Evolutionary conservation across 129 eudicot genomes (phyloP).

Genomic region (Chrysanthemum makinoi): DNA sequence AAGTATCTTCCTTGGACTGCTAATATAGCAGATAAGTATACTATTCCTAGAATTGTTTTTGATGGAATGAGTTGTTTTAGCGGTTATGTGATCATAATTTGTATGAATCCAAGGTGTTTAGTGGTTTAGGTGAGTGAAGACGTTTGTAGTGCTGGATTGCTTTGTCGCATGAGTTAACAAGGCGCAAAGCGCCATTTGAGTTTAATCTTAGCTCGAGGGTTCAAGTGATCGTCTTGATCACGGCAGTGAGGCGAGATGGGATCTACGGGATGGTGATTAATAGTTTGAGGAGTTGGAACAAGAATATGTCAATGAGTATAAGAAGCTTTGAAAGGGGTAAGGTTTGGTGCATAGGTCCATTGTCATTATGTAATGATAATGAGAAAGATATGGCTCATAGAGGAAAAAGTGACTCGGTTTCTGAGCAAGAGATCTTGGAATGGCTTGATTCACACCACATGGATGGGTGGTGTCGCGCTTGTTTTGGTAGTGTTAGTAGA

Average conservation of each 20-base stretch:
- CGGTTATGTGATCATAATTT: constrained; percentile 42
- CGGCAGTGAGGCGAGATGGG: constrained; percentile 19
- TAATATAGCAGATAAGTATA: constrained; percentile 40
- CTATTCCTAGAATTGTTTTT: constrained; percentile 55
- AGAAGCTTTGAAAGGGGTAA: constrained; percentile 28
- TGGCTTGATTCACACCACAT: constrained; percentile 42
- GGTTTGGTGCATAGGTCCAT: constrained; percentile 49
- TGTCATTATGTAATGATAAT: constrained; percentile 35
- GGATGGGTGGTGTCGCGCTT: constrained; percentile 38
- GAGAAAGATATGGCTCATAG: constrained; percentile 24
- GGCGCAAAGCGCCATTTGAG: constrained; percentile 36
- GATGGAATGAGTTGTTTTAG: constrained; percentile 56
- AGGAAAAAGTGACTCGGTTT: constrained; percentile 32
- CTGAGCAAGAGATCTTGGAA: constrained; percentile 25
- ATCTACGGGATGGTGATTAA: constrained; percentile 40
- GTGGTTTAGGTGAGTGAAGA: constrained; percentile 26
- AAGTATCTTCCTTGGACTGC: constrained; percentile 40
- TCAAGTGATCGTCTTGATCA: not conserved
- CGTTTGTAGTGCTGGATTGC: constrained; percentile 50
- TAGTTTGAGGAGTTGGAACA: constrained; percentile 53
- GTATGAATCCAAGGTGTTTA: constrained; percentile 19
- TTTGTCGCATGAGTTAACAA: constrained; percentile 44
- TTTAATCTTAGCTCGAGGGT: constrained; percentile 17
- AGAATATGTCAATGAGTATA: constrained; percentile 33
- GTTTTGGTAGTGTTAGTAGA: constrained; percentile 42